A percentile compares a stretch with the other conserved stretches of the same genome.
Evolutionary conservation across 202 grass and related monocot genomes (phyloP).

Genomic region (Schoenoplectus triqueter): DNA sequence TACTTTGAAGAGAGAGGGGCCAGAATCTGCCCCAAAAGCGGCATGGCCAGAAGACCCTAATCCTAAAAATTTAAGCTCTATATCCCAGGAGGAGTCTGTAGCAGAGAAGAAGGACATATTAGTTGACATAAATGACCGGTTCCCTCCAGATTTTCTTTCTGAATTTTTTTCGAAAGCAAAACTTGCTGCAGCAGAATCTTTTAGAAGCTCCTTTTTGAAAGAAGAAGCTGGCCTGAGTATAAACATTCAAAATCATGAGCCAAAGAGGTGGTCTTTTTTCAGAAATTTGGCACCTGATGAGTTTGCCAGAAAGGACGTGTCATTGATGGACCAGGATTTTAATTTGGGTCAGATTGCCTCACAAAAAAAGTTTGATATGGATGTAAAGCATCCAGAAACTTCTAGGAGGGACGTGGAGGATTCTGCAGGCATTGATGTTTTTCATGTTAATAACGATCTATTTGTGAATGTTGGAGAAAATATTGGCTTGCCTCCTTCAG

Average conservation of each 20-base stretch:
- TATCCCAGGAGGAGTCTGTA: slow-evolving; percentile 51
- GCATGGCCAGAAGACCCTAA: slow-evolving; percentile 45
- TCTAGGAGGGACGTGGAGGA: slow-evolving; percentile 46
- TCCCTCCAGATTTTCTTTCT: slow-evolving; percentile 80
- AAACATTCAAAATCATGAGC: slow-evolving; percentile 89
- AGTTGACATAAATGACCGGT: slow-evolving; percentile 64
- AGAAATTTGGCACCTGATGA: slow-evolving; percentile 89
- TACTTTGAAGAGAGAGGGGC: slow-evolving; percentile 50
- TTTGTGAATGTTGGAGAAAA: slow-evolving; percentile 72
- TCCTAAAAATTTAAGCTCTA: slow-evolving; percentile 43
- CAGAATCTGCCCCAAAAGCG: slow-evolving; percentile 40
- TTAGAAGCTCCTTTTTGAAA: slow-evolving; percentile 51
- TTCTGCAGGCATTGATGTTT: slow-evolving; percentile 50
- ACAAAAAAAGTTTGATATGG: slow-evolving; percentile 54
- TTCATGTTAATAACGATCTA: slow-evolving; percentile 77
- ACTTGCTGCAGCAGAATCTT: slow-evolving; percentile 57
- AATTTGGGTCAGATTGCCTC: slow-evolving; percentile 58
- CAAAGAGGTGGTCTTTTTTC: slow-evolving; percentile 89
- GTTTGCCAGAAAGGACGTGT: slow-evolving; percentile 68
- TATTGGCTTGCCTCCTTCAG: slow-evolving; percentile 54
- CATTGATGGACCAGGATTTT: slow-evolving; percentile 61
- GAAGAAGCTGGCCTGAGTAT: slow-evolving; percentile 83
- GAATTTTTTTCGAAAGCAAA: slow-evolving; percentile 89
- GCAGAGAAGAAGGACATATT: slow-evolving; percentile 58
- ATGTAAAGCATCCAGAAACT: slow-evolving; percentile 45